A percentile compares a stretch with the other conserved stretches of the same genome.
Conservation (phyloP, 805 yeast species). For the Brettanomyces bruxellensis region DNA sequence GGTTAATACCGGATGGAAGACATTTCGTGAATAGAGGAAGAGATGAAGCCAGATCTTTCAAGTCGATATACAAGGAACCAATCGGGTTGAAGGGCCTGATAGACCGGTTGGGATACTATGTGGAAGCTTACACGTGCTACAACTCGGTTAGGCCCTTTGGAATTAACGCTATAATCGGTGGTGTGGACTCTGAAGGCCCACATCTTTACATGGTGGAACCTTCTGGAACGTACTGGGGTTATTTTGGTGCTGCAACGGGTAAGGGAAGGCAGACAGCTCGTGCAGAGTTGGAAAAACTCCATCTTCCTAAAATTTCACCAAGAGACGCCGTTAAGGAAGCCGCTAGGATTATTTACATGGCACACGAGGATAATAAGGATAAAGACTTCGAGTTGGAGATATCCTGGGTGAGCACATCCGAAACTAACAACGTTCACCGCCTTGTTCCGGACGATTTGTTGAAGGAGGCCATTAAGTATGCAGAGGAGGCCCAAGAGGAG, state of each 20-base stretch:
- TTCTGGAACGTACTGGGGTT: slow-evolving; percentile 96
- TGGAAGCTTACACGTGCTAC: slow-evolving; percentile 91
- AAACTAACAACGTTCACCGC: slow-evolving; percentile 73
- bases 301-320: slow-evolving; percentile 57
- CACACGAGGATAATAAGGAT: slow-evolving; percentile 97
- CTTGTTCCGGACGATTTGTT: slow-evolving; percentile 72
- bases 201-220: slow-evolving; percentile 97
- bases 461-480: slow-evolving; percentile 75
- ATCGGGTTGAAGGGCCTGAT: slow-evolving; percentile 76
- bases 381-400: slow-evolving; percentile 94
- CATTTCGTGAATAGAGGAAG: slow-evolving; percentile 87
- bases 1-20: slow-evolving; percentile 93
- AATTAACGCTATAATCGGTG: slow-evolving; percentile 85
- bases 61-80: slow-evolving; percentile 64
- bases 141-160: slow-evolving; percentile 98
- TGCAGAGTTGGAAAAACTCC: slow-evolving; percentile 88
- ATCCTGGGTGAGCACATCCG: slow-evolving; percentile 74
- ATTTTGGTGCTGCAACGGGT: slow-evolving; percentile 94
- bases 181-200: slow-evolving; percentile 75
- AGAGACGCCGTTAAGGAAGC: slow-evolving; percentile 88
- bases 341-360: slow-evolving; percentile 84
- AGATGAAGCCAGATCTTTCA: slow-evolving; percentile 79
- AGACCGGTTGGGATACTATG: slow-evolving; percentile 82
- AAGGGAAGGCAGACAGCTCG: slow-evolving; percentile 98
- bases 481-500: slow-evolving; percentile 77